Evolutionary conservation across 768 basidiomycete species (phyloP).

Genomic region (Austroboletus festivus): DNA sequence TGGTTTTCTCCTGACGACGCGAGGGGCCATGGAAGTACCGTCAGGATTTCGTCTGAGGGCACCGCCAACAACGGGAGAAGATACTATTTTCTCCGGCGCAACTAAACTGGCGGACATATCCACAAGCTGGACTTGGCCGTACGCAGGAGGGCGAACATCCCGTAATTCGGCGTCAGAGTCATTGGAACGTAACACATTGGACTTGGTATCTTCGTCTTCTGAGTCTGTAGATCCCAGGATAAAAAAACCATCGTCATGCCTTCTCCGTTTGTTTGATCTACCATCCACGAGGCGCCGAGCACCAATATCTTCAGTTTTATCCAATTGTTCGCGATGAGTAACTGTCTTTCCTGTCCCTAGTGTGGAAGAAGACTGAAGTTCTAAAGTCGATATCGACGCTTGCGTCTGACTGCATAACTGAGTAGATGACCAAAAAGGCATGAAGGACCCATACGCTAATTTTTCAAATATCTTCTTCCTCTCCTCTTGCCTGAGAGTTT

Average conservation of each 20-base stretch:
- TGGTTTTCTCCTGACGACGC: slow-evolving; percentile 42
- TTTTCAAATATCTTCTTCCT: slow-evolving; percentile 73
- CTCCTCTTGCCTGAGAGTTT: slow-evolving; percentile 91
- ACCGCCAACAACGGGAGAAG: slow-evolving; percentile 46
- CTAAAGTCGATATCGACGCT: slow-evolving; percentile 55
- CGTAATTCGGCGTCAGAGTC: slow-evolving; percentile 11
- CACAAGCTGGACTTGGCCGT: slow-evolving; percentile 9
- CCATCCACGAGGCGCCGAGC: slow-evolving; percentile 52
- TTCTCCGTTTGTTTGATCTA: slow-evolving; percentile 47
- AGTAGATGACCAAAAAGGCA: slow-evolving; percentile 3
- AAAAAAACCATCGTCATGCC: slow-evolving; percentile 32
- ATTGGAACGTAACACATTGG: slow-evolving; percentile 30
- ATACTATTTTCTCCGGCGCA: slow-evolving; percentile 10
- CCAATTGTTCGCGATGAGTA: slow-evolving; percentile 59
- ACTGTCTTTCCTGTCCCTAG: slow-evolving; percentile 70
- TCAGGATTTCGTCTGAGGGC: slow-evolving; percentile 66
- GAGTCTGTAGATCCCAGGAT: slow-evolving; percentile 12
- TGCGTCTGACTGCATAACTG: slow-evolving; percentile 64
- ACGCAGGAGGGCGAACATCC: not conserved
- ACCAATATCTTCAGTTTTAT: slow-evolving; percentile 57
- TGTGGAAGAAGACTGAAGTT: slow-evolving; percentile 76
- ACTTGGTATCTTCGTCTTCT: slow-evolving; percentile 35
- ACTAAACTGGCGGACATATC: slow-evolving; percentile 14
- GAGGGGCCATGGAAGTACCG: slow-evolving; percentile 52
- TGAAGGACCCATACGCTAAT: slow-evolving; percentile 55